Base-by-base conservation (phyloP, 2,329 filamentous ascomycete species). In the Akanthomyces lecanii region DNA sequence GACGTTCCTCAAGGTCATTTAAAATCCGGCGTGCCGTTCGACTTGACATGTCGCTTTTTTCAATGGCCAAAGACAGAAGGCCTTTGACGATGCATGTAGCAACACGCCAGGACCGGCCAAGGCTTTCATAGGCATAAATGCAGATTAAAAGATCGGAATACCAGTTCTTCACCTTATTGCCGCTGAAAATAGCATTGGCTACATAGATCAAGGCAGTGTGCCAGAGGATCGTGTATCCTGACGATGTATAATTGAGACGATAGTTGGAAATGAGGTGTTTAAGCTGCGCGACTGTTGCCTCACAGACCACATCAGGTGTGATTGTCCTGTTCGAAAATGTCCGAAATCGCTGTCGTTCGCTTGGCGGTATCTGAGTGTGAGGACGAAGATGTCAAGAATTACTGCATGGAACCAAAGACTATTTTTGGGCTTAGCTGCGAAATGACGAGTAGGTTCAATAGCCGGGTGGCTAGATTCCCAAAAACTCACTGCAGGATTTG, bases 341-440 rank as follows among this genome's bases (percentile, higher is more conserved):
- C 55, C 48, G 66, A 16, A 73, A 50, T 8, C 65, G 62, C 5
- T 53, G 47, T 8, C 55, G 65, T 33, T 66, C 40, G 4, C 47
- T 59, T 1, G 59, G 23, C 8, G 28, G 40, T 23, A 60, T 21
- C 54, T 57, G 38, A 7, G 66, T 54, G 52, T 70, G 69, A 8
- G 69, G 68, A 2, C 68, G 66, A 76, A 73, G 10, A 79, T 71
- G 25, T 75, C 72, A 5, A 79, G 71, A 18, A 79, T 68, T 14
- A 70, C 72, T 10, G 71, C 70, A 45, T 79, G 76, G 6, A 77
- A 66, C 75, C 75, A 78, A n/a, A 78, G 73, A 58, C 76, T 79
- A 48, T n/a, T 16, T 65, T 63, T 36, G 16, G 14, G 48, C n/a
- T 4, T 28, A n/a, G 21, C 21, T 36, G 4, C 23, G 28, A 45